Evolutionary conservation across 2,329 filamentous ascomycete species (phyloP), one percentile per base, ranked within the genome.

Genomic region (Hirsutella rhossiliensis): DNA sequence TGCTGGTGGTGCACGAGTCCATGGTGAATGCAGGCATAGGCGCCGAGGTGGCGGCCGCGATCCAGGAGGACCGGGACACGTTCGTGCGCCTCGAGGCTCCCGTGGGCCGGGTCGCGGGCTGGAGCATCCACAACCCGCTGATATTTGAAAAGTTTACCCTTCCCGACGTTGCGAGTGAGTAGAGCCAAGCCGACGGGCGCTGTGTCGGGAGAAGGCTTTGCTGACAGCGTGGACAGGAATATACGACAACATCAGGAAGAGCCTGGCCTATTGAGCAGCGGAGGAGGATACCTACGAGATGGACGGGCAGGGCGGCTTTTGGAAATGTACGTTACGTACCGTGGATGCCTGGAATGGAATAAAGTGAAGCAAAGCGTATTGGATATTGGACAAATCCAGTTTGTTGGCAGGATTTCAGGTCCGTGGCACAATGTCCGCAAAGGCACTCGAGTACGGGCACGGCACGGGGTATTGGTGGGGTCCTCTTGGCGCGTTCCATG

Each of bases 11-110:
- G 7, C 89, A 96, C 58, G 89, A 96, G 65, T 82, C 87, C 45
- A 94, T 92, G 84, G 74, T 89, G 50, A 95, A 94, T 55, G 84
- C 84, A 7, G 89, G 89, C 13, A 77, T 95, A 15, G 89, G 89
- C 2, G 88, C 89, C 5, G 88, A 95, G 58, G 82, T 96, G 1
- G 87, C 89, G 1, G 87, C 88, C 0, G 84, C 84, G 2, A 85
- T 96, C 42, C 88, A 95, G 60, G 87, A 92, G 52, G 80, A 84
- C 45, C 59, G 66, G 0, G 69, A 74, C 27, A 90, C 87, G 0
- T 96, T 96, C 59, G 60, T 92, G 49, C 73, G 82, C 4, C 66
- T 96, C 27, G 88, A 95, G 57, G 88, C 89, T 5, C 89, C 89
- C 0, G 85, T 96, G 8, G 77, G 81, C 51, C 76, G 89, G 41